Percentiles rank a stretch among this genome's conserved stretches.
phyloP scores from a whole-genome alignment of 2,329 filamentous ascomycete species.

The Karstenula rhodostoma region DNA sequence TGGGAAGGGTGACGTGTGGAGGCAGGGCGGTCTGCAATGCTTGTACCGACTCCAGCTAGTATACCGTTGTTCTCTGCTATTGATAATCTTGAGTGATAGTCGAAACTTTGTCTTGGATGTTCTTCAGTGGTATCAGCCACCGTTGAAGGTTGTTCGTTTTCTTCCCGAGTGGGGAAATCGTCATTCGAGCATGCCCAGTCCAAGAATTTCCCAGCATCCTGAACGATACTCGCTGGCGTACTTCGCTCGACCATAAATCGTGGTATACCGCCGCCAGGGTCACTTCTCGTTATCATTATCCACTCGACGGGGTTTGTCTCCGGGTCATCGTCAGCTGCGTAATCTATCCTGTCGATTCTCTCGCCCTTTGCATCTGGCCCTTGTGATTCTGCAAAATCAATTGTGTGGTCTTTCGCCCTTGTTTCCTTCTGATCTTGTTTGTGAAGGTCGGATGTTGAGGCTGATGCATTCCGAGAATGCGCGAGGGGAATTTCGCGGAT shows the following conservation, averaged over 20 bases:
- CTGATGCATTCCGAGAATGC: conserved; percentile 47
- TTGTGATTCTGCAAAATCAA: conserved; percentile 52
- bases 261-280: conserved; percentile 87
- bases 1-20: conserved; percentile 34
- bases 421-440: conserved; percentile 24
- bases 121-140: conserved; percentile 17
- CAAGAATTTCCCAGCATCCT: conserved; percentile 81
- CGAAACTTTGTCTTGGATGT: conserved; percentile 23
- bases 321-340: conserved; percentile 49
- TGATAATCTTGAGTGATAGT: conserved; percentile 32
- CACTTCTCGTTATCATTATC: conserved; percentile 91
- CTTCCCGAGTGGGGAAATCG: conserved; percentile 49
- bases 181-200: conserved; percentile 73
- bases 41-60: conserved; percentile 47
- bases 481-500: conserved; percentile 79
- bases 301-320: conserved; percentile 79
- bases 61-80: conserved; percentile 45
- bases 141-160: conserved; percentile 31
- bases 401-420: conserved; percentile 50
- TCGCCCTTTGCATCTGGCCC: conserved; percentile 50
- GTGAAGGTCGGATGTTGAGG: conserved; percentile 34
- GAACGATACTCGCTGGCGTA: conserved; percentile 80
- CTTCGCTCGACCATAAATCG: conserved; percentile 91
- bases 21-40: conserved; percentile 44
- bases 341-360: conserved; percentile 36